Evolutionary conservation across 2,329 filamentous ascomycete genomes (phyloP), one percentile per base, ranked within the genome.

Genomic region (Fusarium tupiense): DNA sequence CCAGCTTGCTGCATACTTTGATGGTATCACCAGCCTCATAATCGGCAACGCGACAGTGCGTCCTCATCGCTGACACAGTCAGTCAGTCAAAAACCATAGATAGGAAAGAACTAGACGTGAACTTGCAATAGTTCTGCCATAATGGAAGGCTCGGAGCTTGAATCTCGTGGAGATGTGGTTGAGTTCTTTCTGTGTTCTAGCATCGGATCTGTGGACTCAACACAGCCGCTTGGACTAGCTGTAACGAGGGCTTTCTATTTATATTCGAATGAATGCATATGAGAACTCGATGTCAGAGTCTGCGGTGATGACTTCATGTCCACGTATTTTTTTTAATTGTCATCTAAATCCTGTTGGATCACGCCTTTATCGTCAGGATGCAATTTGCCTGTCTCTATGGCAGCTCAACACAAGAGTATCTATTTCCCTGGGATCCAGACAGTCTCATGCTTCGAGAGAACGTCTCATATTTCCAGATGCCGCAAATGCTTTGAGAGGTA

Each of bases 31-130:
- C n/a, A 12, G 33, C n/a, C 3, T 37, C 19, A 22, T 26, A 20
- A n/a, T 12, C 19, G 24, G 52, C 4, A 56, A n/a, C 8, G 7
- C 7, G 24, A 6, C 1, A 4, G 4, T 54, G 24, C 6, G 4
- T 52, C 8, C 8, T 10, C 8, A 17, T 22, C 33, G 5, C 14
- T 22, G 5, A 2, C 11, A 16, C 8, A 33, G 29, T 17, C 10
- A 33, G 3, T 24, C 3, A 22, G 35, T 10, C 10, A 29, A 38
- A 13, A 10, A n/a, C 5, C 13, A 13, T 3, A 3, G 5, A 22
- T 26, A 20, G 3, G 1, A 9, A 9, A 11, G 3, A 5, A 26
- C 5, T 2, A 33, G 16, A 19, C 16, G 6, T 8, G 2, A 9
- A 35, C 14, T 19, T 5, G 3, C 2, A 4, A 13, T 13, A n/a